Evolutionary conservation across 1,284 basidiomycete species (phyloP), one percentile per base, ranked within the genome.

Genomic region (Leccinum subspadiceum): DNA sequence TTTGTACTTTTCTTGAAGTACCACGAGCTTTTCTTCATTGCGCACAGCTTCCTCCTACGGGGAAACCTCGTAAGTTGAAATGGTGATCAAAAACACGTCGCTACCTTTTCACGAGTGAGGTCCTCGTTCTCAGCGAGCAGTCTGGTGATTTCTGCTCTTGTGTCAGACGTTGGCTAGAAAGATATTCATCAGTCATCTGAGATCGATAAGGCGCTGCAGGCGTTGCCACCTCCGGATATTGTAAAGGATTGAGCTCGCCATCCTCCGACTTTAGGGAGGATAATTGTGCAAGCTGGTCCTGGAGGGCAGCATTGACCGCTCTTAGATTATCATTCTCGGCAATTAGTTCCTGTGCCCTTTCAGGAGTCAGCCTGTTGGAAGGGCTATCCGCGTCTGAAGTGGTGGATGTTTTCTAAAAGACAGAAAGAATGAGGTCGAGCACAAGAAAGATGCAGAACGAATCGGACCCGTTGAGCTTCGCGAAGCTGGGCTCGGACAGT

Each of bases 1-100:
- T 35, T 37, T 67, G 26, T 72, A 68, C 50, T 74, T 74, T 10
- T 59, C 66, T 26, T 46, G 66, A n/a, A 73, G 54, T 5, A 2
- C 24, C 4, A 37, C n/a, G 24, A 71, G 4, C 24, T 62, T 64
- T 48, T 58, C 59, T 29, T 53, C 46, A 24, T 39, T 59, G n/a
- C 31, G 58, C 6, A 44, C 56, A 22, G 62, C 61, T 20, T 59
- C 54, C 35, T 64, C 61, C 69, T 70, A 51, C 12, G 6, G 10
- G 13, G n/a, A 55, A 31, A 13, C 13, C 13, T 37, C 50, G 57
- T 66, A 44, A 63, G 35, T n/a, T 9, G 20, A 37, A 5, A 39
- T 15, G 15, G 26, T 4, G 10, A 54, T 35, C 1, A 15, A 50
- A 50, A 53, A 59, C 5, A 33, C 12, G 15, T 10, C 2, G 0